phyloP scores from a whole-genome alignment of 805 yeast species.

The Candida mattraensis region DNA sequence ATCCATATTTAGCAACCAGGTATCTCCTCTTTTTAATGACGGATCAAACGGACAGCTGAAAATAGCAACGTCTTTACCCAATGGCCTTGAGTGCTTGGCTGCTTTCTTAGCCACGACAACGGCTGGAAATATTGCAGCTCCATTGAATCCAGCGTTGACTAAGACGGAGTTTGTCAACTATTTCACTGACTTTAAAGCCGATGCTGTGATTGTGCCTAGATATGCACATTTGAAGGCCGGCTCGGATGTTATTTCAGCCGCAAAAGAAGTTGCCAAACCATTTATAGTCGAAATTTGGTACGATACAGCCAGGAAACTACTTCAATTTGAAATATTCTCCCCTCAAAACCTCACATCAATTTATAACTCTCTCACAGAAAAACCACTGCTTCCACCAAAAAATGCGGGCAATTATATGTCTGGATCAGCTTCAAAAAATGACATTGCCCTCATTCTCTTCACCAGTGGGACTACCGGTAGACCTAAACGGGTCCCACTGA shows the following conservation, averaged over 20 bases:
- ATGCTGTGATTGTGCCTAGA: constrained; percentile 56
- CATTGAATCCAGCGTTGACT: constrained; percentile 64
- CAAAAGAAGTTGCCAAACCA: constrained; percentile 41
- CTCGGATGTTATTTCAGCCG: constrained; percentile 32
- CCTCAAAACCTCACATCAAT: constrained; percentile 13
- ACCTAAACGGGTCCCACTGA: constrained; percentile 73
- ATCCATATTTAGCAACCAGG: constrained; percentile 40
- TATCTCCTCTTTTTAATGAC: constrained; percentile 41
- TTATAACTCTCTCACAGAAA: constrained; percentile 21
- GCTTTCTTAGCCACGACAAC: constrained; percentile 58
- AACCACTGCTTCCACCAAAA: constrained; percentile 14
- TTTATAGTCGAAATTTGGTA: constrained; percentile 59
- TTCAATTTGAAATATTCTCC: constrained; percentile 39
- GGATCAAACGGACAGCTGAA: constrained; percentile 40
- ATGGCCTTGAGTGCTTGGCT: constrained; percentile 56
- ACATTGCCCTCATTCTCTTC: constrained; percentile 65
- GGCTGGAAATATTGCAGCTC: constrained; percentile 62
- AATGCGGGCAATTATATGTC: constrained; percentile 8
- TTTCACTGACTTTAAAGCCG: constrained; percentile 57
- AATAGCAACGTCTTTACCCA: constrained; percentile 61
- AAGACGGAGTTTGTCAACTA: constrained; percentile 64
- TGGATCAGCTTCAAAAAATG: constrained; percentile 31
- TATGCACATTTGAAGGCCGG: constrained; percentile 40
- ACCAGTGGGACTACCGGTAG: constrained; percentile 78
- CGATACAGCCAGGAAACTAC: constrained; percentile 38